phyloP scores from a whole-genome alignment of 441 rosid genomes.

The Omphalea diandra region DNA sequence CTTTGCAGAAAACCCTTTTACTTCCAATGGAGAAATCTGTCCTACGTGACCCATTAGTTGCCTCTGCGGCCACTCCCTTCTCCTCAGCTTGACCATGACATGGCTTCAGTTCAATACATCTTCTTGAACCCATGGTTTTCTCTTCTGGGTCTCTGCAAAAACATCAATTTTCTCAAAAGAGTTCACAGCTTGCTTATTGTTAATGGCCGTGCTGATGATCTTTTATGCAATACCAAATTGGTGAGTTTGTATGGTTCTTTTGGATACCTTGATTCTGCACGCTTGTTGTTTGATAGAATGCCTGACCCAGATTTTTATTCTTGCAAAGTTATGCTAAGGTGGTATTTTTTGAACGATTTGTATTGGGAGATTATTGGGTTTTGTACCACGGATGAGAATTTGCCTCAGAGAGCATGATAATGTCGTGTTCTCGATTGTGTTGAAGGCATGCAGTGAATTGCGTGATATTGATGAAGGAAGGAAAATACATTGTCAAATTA shows the following conservation, averaged over 20 bases:
- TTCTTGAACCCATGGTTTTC: slow-evolving; percentile 36
- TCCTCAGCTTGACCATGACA: slow-evolving; percentile 16
- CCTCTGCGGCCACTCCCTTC: background rate
- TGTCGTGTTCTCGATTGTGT: slow-evolving; percentile 49
- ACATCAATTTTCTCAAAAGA: slow-evolving; percentile 39
- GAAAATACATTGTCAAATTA: slow-evolving; percentile 47
- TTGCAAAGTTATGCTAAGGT: slow-evolving; percentile 61
- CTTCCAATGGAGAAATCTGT: slow-evolving; percentile 23
- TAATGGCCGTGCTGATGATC: slow-evolving; percentile 44
- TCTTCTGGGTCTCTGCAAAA: slow-evolving; percentile 48
- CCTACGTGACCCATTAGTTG: slow-evolving; percentile 12
- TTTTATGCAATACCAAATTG: slow-evolving; percentile 54
- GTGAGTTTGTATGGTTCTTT: slow-evolving; percentile 57
- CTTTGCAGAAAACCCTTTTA: slow-evolving; percentile 16
- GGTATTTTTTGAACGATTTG: slow-evolving; percentile 48
- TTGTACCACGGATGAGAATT: slow-evolving; percentile 40
- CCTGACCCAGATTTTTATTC: slow-evolving; percentile 53
- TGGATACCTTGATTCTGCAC: slow-evolving; percentile 51
- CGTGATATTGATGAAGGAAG: slow-evolving; percentile 40
- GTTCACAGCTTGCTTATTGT: slow-evolving; percentile 44
- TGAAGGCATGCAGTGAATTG: slow-evolving; percentile 55
- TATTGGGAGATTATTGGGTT: slow-evolving; percentile 36
- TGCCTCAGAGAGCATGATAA: slow-evolving; percentile 38
- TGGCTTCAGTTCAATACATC: slow-evolving; percentile 23
- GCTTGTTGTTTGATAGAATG: slow-evolving; percentile 49